These are phyloP conservation scores for Nakaseomyces kungkrabaensis DNA, from an alignment of 1,139 yeast genomes.

Conservation along the genomic window DNA sequence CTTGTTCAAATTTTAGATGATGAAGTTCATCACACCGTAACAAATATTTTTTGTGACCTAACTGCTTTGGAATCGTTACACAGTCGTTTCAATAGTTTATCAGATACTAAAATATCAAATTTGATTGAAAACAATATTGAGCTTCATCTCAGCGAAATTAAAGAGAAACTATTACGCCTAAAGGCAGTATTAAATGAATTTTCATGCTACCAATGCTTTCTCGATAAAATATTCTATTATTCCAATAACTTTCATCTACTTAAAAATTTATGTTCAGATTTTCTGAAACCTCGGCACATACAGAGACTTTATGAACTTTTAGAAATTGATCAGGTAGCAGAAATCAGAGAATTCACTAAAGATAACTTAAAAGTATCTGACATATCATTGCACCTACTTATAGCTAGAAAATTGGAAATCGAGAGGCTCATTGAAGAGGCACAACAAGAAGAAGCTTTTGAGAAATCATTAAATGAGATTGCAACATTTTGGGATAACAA, in stretches of 20 bases:
- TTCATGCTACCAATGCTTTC: neutral
- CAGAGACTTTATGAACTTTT: slow-evolving; percentile 34
- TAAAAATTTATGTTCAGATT: slow-evolving; percentile 39
- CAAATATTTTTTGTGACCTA: too few relatives aligned
- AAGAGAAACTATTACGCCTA: neutral
- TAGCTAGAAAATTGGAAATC: slow-evolving; percentile 38
- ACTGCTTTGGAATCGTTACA: too few relatives aligned
- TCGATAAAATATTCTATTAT: neutral
- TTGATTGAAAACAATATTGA: neutral
- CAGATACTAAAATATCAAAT: neutral
- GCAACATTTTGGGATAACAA: slow-evolving; percentile 38
- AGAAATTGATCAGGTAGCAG: slow-evolving; percentile 10
- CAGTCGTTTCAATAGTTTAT: neutral
- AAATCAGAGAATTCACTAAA: neutral
- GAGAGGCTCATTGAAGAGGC: slow-evolving; percentile 53
- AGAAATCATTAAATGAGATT: slow-evolving; percentile 43
- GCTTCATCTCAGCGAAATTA: neutral
- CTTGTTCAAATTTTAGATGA: too few relatives aligned
- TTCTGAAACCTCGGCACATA: slow-evolving; percentile 67
- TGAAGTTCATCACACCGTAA: neutral
- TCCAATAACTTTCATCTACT: slow-evolving; percentile 33
- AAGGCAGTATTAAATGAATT: neutral
- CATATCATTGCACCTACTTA: slow-evolving; percentile 49
- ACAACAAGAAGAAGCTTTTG: slow-evolving; percentile 60
- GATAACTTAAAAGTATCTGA: slow-evolving; percentile 36